phyloP scores from a whole-genome alignment of 1,284 basidiomycete species.

The Apiotrichum brassicae region DNA sequence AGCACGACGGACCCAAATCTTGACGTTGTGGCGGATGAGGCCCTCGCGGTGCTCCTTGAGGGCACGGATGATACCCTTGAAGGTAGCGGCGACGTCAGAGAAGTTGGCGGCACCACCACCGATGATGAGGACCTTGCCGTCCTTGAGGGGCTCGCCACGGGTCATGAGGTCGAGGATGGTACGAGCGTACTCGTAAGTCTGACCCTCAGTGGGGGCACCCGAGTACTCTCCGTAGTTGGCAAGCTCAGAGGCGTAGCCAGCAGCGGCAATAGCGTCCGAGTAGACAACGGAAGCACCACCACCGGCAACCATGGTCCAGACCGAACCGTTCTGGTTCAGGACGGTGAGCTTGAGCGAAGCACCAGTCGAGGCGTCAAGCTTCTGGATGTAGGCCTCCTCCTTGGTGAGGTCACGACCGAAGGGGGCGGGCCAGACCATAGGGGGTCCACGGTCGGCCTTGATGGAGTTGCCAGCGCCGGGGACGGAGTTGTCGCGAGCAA shows the following conservation, averaged over 20 bases:
- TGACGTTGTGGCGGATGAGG: slow-evolving; percentile 75
- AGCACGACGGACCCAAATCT: slow-evolving; percentile 94
- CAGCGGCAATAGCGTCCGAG: slow-evolving; percentile 92
- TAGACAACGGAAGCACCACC: slow-evolving; percentile 49
- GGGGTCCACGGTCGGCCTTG: slow-evolving; percentile 86
- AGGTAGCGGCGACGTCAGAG: slow-evolving; percentile 97
- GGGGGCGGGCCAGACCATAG: slow-evolving; percentile 95
- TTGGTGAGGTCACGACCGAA: slow-evolving; percentile 98
- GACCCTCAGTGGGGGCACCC: slow-evolving; percentile 94
- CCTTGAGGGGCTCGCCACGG: slow-evolving; percentile 69
- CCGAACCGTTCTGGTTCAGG: slow-evolving; percentile 85
- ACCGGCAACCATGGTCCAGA: slow-evolving; percentile 99
- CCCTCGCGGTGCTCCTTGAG: slow-evolving; percentile 87
- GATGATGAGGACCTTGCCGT: slow-evolving; percentile 98
- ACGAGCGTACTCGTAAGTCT: slow-evolving; percentile 99
- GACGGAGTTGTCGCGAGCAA: slow-evolving; percentile 81
- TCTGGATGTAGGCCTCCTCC: slow-evolving; percentile 97
- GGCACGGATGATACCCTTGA: slow-evolving; percentile 99
- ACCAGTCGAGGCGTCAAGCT: slow-evolving; percentile 92
- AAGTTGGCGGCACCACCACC: slow-evolving; percentile 99
- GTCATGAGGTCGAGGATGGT: slow-evolving; percentile 98
- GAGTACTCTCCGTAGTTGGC: slow-evolving; percentile 99
- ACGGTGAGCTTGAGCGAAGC: slow-evolving; percentile 98
- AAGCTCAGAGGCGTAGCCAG: slow-evolving; percentile 93
- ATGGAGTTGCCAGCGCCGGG: slow-evolving; percentile 54